phyloP scores from a whole-genome alignment of 2,329 filamentous ascomycete genomes.

The Aspergillus candidus region DNA sequence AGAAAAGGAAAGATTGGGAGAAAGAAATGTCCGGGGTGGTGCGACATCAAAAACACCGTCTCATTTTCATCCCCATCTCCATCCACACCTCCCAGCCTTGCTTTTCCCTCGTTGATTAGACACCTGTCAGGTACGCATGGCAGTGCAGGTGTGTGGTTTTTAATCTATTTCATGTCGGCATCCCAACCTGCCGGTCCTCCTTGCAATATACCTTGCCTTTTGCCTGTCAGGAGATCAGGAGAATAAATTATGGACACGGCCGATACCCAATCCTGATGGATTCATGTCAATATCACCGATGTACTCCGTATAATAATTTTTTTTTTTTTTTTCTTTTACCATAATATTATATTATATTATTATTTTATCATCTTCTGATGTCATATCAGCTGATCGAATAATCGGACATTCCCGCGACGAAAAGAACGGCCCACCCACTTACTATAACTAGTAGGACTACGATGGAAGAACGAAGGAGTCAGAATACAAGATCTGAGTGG shows the following conservation, averaged over 20 bases:
- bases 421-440: neutral
- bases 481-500: constrained; percentile 1
- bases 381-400: constrained; percentile 9
- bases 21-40: constrained; percentile 4
- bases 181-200: too few species aligned
- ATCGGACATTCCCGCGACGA: too few species aligned
- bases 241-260: too few species aligned
- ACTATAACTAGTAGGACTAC: too few species aligned
- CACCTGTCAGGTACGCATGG: constrained; percentile 16
- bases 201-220: too few species aligned
- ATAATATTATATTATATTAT: too few species aligned
- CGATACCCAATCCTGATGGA: too few species aligned
- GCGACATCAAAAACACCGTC: constrained; percentile 3
- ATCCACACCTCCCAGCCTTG: constrained; percentile 5
- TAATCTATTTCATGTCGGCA: neutral
- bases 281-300: too few species aligned
- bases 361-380: neutral
- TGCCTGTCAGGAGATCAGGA: too few species aligned
- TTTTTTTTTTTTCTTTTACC: too few species aligned
- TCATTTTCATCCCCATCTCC: too few species aligned
- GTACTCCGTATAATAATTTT: too few species aligned
- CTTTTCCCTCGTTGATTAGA: constrained; percentile 12
- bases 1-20: neutral
- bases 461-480: neutral
- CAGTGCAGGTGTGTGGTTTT: constrained; percentile 10